Conservation (phyloP, 148 eudicot genomes). For the Tetragonia tetragonoides region DNA sequence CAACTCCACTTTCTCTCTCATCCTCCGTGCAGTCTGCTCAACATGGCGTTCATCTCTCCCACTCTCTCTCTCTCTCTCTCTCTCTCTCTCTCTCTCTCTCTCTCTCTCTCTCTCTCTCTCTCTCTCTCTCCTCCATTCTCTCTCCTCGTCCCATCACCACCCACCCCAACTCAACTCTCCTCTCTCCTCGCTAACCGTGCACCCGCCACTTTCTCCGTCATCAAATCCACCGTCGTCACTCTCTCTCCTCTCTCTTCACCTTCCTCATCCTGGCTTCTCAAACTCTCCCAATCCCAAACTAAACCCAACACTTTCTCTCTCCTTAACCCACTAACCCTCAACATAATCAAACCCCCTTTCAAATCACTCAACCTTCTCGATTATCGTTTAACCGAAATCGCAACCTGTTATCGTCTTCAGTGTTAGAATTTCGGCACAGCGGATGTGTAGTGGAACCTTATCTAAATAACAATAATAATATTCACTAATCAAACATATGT, state of each 20-base stretch:
- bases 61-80: constrained; percentile 7
- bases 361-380: constrained; percentile 10
- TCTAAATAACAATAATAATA: too few species aligned
- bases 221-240: constrained; percentile 4
- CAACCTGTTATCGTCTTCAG: neutral
- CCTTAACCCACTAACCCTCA: constrained; percentile 8
- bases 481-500: too few species aligned
- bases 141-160: constrained; percentile 8
- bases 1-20: constrained; percentile 14
- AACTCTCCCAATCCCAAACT: neutral
- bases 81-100: constrained; percentile 5
- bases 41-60: constrained; percentile 20
- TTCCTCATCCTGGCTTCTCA: constrained; percentile 2
- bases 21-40: constrained; percentile 27
- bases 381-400: constrained; percentile 7
- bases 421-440: too few species aligned
- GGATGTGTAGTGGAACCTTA: too few species aligned
- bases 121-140: neutral
- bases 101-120: constrained; percentile 5
- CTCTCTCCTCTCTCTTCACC: constrained; percentile 8
- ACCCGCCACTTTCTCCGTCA: neutral
- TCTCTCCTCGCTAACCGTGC: neutral
- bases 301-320: constrained; percentile 11
- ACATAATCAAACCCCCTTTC: neutral
- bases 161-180: neutral